A percentile compares a stretch with the other conserved stretches of the same genome.
Evolutionary conservation across 2,329 filamentous ascomycete species (phyloP).

Genomic region (Colletotrichum liaoningense): DNA sequence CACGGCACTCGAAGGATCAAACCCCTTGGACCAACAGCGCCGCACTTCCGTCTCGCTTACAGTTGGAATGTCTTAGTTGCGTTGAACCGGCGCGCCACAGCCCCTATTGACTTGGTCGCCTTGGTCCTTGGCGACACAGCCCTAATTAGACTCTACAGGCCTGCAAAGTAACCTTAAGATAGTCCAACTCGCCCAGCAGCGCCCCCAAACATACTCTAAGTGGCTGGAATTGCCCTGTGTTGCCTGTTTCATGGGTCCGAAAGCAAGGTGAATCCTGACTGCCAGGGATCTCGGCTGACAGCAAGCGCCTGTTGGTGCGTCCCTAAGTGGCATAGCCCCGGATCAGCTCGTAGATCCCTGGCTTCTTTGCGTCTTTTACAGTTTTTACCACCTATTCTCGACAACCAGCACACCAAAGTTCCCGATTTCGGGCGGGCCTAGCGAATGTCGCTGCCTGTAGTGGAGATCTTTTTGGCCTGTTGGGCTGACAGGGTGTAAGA

Average conservation of each 20-base stretch:
- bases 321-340: background rate
- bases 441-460: background rate
- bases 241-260: background rate
- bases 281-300: conserved; percentile 14
- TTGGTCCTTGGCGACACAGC: conserved; percentile 9
- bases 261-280: background rate
- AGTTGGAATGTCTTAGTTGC: background rate
- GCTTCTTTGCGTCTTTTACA: background rate
- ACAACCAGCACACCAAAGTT: background rate
- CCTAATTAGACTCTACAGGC: background rate
- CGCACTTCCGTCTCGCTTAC: background rate
- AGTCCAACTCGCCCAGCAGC: background rate
- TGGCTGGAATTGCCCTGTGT: background rate
- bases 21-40: background rate
- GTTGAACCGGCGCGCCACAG: conserved; percentile 8
- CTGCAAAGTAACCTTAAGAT: conserved; percentile 6
- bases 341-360: background rate
- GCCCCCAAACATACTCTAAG: background rate
- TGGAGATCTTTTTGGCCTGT: background rate
- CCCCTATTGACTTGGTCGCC: background rate
- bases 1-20: background rate
- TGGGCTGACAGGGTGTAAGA: background rate
- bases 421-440: background rate
- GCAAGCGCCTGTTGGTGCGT: conserved; percentile 4
- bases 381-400: background rate